These are phyloP conservation scores for Pelargonium australe DNA, from an alignment of 441 rosid species.

Conservation along the genomic window DNA sequence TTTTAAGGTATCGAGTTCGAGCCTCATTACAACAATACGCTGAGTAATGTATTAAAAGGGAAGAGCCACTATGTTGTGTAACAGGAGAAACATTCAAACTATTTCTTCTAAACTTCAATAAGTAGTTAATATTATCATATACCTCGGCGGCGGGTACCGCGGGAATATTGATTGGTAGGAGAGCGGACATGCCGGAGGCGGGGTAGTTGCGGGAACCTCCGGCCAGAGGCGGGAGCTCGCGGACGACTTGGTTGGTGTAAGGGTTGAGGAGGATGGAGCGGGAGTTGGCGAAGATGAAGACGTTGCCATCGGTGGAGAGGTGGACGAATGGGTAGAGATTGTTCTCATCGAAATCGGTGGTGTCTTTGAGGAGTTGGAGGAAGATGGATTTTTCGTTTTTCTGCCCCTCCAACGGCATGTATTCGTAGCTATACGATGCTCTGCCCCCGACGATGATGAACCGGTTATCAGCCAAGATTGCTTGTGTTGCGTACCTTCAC, in stretches of 20 bases:
- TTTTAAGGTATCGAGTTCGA: too few relatives aligned
- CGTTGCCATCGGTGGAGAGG: constrained; percentile 23
- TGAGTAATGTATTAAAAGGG: too few relatives aligned
- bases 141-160: not conserved
- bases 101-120: too few relatives aligned
- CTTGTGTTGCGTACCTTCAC: constrained; percentile 38
- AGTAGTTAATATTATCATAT: too few relatives aligned
- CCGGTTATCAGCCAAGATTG: constrained; percentile 31
- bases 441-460: constrained; percentile 26
- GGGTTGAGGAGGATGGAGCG: constrained; percentile 25
- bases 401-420: constrained; percentile 3
- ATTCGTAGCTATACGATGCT: constrained; percentile 22
- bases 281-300: constrained; percentile 28
- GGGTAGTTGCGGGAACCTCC: constrained; percentile 30
- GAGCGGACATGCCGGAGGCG: constrained; percentile 21
- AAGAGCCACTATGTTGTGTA: too few relatives aligned
- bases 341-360: constrained; percentile 23
- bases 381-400: not conserved
- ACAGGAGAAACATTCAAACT: too few relatives aligned
- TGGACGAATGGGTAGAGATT: constrained; percentile 30
- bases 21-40: too few relatives aligned
- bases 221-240: constrained; percentile 19
- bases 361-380: constrained; percentile 20
- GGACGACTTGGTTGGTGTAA: constrained; percentile 4
- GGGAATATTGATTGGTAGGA: constrained; percentile 22